These are phyloP conservation scores for Wickerhamomyces mucosus DNA, from an alignment of 805 yeast species.

Conservation along the genomic window DNA sequence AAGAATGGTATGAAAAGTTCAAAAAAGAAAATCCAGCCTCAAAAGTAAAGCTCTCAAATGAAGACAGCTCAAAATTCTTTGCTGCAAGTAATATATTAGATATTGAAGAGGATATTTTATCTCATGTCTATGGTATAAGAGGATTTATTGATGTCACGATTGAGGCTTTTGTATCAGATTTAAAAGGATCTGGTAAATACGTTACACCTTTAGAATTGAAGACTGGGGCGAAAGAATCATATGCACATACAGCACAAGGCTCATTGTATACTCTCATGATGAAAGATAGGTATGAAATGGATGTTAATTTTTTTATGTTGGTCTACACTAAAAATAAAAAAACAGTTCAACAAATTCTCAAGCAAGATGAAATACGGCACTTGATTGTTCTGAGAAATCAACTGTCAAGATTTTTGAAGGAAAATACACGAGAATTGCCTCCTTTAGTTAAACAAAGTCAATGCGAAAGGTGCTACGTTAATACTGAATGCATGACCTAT, in stretches of 20 bases:
- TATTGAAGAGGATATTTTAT: constrained; percentile 87
- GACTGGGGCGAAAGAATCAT: constrained; percentile 58
- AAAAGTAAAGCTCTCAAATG: constrained; percentile 18
- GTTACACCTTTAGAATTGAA: constrained; percentile 84
- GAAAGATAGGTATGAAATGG: constrained; percentile 69
- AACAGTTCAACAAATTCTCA: constrained; percentile 44
- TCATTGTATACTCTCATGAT: constrained; percentile 70
- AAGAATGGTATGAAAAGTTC: constrained; percentile 42
- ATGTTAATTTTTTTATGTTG: constrained; percentile 53
- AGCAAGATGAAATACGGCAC: constrained; percentile 49
- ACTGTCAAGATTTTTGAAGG: constrained; percentile 48
- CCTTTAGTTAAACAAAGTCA: constrained; percentile 38
- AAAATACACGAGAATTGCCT: constrained; percentile 43
- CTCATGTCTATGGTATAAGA: constrained; percentile 80
- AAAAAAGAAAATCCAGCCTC: constrained; percentile 24
- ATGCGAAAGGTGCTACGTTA: constrained; percentile 54
- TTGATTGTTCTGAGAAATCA: constrained; percentile 66
- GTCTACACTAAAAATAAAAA: constrained; percentile 61
- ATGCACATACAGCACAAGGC: constrained; percentile 80
- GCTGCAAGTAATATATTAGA: constrained; percentile 61
- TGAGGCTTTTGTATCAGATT: constrained; percentile 40
- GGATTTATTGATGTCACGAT: constrained; percentile 88
- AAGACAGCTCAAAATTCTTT: constrained; percentile 29
- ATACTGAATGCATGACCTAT: constrained; percentile 53
- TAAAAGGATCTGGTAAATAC: constrained; percentile 28